Percentiles rank a stretch among this genome's conserved stretches.
Conservation (phyloP, 75 land plant species). For the Cupressus sempervirens region DNA sequence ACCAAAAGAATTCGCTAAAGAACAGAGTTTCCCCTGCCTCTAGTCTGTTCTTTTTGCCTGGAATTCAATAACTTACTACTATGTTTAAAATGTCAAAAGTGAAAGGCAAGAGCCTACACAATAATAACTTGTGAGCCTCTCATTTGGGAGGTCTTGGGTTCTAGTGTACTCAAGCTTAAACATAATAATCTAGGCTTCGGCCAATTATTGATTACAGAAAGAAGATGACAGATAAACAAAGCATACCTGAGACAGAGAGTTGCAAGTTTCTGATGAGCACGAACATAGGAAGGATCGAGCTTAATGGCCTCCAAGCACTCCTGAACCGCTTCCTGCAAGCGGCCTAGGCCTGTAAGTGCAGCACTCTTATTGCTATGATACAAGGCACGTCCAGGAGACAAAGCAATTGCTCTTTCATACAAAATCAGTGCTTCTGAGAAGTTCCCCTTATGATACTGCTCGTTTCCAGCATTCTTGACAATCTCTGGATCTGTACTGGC, state of each 20-base stretch:
- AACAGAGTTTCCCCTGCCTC: not conserved
- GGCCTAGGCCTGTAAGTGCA: conserved; percentile 64
- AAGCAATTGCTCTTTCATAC: conserved; percentile 70
- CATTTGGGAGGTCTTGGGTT: too few species aligned
- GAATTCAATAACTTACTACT: not conserved
- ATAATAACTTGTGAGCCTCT: too few species aligned
- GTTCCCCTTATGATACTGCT: conserved; percentile 65
- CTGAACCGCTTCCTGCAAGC: conserved; percentile 69
- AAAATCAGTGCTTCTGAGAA: conserved; percentile 73
- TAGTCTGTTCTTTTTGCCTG: not conserved
- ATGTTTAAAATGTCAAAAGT: too few species aligned
- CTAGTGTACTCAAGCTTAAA: too few species aligned
- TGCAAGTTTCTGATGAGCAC: conserved; percentile 75
- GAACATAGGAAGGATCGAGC: conserved; percentile 55
- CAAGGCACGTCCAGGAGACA: conserved; percentile 64
- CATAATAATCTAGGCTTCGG: too few species aligned
- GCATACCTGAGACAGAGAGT: conserved; percentile 57
- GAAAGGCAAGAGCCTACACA: too few species aligned
- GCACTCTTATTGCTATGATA: conserved; percentile 84
- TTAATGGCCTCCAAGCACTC: conserved; percentile 80
- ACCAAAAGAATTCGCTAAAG: conserved; percentile 1
- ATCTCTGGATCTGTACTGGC: conserved; percentile 70
- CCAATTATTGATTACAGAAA: too few species aligned
- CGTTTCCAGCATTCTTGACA: conserved; percentile 75
- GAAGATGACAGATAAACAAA: not conserved